Conservation (phyloP, 2,329 filamentous ascomycete species). For the Colletotrichum godetiae region DNA sequence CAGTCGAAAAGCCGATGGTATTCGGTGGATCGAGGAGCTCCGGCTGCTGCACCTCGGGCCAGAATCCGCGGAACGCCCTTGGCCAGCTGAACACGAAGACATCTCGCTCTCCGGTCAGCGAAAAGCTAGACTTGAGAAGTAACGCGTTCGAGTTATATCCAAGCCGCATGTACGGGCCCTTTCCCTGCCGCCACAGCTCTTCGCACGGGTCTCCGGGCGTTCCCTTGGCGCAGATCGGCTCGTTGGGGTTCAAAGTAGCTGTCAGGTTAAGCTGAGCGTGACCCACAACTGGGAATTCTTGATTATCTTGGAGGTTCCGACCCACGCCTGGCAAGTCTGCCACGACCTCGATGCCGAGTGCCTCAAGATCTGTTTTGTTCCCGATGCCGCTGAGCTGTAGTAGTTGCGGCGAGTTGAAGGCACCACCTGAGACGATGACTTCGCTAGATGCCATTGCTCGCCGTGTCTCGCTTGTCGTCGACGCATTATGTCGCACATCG, state of each 20-base stretch:
- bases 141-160: slow-evolving; percentile 13
- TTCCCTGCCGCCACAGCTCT: slow-evolving; percentile 45
- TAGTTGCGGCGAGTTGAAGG: slow-evolving; percentile 58
- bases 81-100: slow-evolving; percentile 67
- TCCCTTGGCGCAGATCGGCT: slow-evolving; percentile 43
- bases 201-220: slow-evolving; percentile 50
- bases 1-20: slow-evolving; percentile 11
- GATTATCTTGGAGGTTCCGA: slow-evolving; percentile 62
- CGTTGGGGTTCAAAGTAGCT: slow-evolving; percentile 36
- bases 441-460: slow-evolving; percentile 50
- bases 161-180: slow-evolving; percentile 43
- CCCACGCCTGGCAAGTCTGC: slow-evolving; percentile 71
- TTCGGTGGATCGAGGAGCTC: slow-evolving; percentile 2
- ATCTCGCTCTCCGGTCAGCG: slow-evolving; percentile 58
- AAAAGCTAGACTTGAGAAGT: slow-evolving; percentile 19
- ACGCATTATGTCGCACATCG: slow-evolving; percentile 47
- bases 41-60: slow-evolving; percentile 13
- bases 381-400: slow-evolving; percentile 59
- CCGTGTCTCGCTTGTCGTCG: slow-evolving; percentile 34
- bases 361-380: slow-evolving; percentile 48
- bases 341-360: slow-evolving; percentile 62
- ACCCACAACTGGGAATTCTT: slow-evolving; percentile 49
- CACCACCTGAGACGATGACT: slow-evolving; percentile 60
- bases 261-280: slow-evolving; percentile 39
- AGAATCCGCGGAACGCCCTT: slow-evolving; percentile 54